Percentiles rank a stretch among this genome's conserved stretches.
Conservation (phyloP, 768 basidiomycete genomes). For the Galerina sulciceps region DNA sequence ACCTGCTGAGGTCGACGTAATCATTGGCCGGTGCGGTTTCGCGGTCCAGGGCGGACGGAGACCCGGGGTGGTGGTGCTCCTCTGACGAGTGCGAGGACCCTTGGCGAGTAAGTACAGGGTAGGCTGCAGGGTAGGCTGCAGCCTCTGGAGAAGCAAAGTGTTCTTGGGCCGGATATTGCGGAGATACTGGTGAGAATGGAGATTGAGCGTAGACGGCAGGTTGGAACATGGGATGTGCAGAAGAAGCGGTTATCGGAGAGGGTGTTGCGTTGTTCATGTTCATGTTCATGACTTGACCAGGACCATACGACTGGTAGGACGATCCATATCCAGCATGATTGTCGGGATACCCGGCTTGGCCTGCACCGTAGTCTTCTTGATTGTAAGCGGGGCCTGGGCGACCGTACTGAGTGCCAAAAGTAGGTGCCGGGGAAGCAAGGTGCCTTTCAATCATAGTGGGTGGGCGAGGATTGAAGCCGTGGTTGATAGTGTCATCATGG, state of each 20-base stretch:
- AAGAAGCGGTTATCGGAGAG: slow-evolving; percentile 11
- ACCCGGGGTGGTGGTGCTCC: not conserved
- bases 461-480: slow-evolving; percentile 56
- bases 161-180: slow-evolving; percentile 11
- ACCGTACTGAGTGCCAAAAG: slow-evolving; percentile 36
- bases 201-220: slow-evolving; percentile 14
- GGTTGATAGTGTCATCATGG: slow-evolving; percentile 40
- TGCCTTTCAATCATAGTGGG: slow-evolving; percentile 69
- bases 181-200: slow-evolving; percentile 19
- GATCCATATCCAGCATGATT: slow-evolving; percentile 23
- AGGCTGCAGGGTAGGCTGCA: slow-evolving; percentile 18
- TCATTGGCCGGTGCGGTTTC: slow-evolving; percentile 36
- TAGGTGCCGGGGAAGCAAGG: slow-evolving; percentile 37
- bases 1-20: slow-evolving; percentile 68
- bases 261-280: slow-evolving; percentile 21
- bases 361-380: slow-evolving; percentile 8
- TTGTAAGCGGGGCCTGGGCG: slow-evolving; percentile 24
- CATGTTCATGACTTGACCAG: slow-evolving; percentile 36
- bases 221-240: slow-evolving; percentile 20
- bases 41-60: slow-evolving; percentile 1
- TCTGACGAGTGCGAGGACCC: slow-evolving; percentile 10
- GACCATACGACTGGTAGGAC: slow-evolving; percentile 34
- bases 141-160: slow-evolving; percentile 18
- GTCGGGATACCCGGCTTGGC: slow-evolving; percentile 14
- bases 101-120: slow-evolving; percentile 23